Evolutionary conservation across 805 yeast species (phyloP).

Genomic region (Saccharomycopsis guyanensis): DNA sequence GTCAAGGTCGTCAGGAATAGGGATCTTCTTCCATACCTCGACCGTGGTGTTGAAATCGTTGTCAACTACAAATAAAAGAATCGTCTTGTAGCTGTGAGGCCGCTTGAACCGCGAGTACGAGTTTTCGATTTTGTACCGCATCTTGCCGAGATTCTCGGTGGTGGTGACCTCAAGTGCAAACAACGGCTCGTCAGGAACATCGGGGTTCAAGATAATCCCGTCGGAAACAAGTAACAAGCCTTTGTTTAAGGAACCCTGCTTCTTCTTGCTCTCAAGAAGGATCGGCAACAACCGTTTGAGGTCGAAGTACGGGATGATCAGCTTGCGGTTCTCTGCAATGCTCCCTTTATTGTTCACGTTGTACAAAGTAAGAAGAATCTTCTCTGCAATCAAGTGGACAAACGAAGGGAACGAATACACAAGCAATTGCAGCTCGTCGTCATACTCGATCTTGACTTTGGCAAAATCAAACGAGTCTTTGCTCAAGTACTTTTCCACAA

Average conservation of each 20-base stretch:
- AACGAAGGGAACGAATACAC: constrained; percentile 18
- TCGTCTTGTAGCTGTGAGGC: constrained; percentile 15
- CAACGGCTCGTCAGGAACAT: constrained; percentile 14
- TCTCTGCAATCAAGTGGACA: constrained; percentile 14
- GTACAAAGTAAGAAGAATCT: constrained; percentile 9
- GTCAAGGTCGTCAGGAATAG: constrained; percentile 7
- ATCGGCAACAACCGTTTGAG: constrained; percentile 15
- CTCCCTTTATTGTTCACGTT: background rate
- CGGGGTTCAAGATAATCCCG: constrained; percentile 16
- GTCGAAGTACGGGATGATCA: constrained; percentile 15
- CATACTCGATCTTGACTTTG: constrained; percentile 20
- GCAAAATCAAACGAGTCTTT: constrained; percentile 7
- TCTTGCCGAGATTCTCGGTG: constrained; percentile 5
- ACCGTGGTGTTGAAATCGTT: constrained; percentile 11
- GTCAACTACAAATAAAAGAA: constrained; percentile 11
- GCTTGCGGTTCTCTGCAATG: constrained; percentile 1
- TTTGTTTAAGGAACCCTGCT: constrained; percentile 14
- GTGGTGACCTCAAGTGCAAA: constrained; percentile 16
- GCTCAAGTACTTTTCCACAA: constrained; percentile 18
- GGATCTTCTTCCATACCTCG: constrained; percentile 19
- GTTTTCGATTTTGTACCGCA: constrained; percentile 14
- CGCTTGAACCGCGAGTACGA: constrained; percentile 18
- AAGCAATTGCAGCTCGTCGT: constrained; percentile 14
- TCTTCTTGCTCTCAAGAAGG: constrained; percentile 13
- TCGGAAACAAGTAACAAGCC: constrained; percentile 16